Base-by-base conservation (phyloP, 345 rosid genomes). In the Salix brachista region DNA sequence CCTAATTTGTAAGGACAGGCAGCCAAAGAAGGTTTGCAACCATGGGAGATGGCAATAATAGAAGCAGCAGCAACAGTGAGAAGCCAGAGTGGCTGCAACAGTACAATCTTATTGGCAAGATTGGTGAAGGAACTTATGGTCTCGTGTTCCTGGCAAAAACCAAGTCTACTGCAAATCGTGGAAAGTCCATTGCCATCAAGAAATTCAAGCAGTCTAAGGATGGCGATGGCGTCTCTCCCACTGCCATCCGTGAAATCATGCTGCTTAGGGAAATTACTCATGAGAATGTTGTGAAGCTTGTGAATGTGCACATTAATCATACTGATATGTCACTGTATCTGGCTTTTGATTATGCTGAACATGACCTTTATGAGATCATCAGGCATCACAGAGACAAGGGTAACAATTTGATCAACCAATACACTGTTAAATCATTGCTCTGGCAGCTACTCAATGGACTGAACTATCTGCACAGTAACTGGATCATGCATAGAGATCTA, bases 211-310 rank as follows among this genome's bases (percentile, higher is more conserved):
- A 94, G 85, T 94, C 99, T 52, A 96, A 96, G 85, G 99, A 96
- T 75, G 99, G 99, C 28, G 99, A 96, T 23, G 99, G 99, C 67
- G 97, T 96, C 81, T 96, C 97, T 65, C 99, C 98, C n/a, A 94
- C 99, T 70, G 99, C 99, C 48, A 94, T 96, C 76, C 97, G 99
- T 17, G 99, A 96, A 86, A 96, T 96, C 82, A 96, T 96, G 99
- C 81, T 96, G 81, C 97, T 96, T 56, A 84, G 97, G 41, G 99
- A 96, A 89, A 94, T 96, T 76, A 65, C 95, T 1, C 97, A 94
- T 52, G 99, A 96, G 85, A 96, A 96, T 74, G 98, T 96, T 16
- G 97, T 96, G 79, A 94, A 90, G 94, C 98, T 96, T 68, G 97
- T 94, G 74, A 94, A 96, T 62, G 99, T 94, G 80, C 99, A 94